Base-by-base conservation (phyloP, 306 rosid genomes). In the Echinosophora koreensis region DNA sequence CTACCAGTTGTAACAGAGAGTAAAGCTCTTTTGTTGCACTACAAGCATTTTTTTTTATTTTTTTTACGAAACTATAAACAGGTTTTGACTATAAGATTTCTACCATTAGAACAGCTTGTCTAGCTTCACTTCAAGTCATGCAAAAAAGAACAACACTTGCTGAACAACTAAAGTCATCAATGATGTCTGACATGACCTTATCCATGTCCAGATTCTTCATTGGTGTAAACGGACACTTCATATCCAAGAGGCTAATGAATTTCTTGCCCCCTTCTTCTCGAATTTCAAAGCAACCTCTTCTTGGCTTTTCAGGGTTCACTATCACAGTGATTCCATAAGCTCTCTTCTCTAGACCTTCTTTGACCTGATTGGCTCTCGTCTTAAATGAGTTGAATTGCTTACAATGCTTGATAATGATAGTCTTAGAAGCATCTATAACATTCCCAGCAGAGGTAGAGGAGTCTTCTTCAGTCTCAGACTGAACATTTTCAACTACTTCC, bases 271-370 rank as follows among this genome's bases (percentile, higher is more conserved):
- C 96, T 65, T 88, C 76, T 28, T 66, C 82, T 17, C 97, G 86
- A n/a, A 95, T 86, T 81, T 95, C 99, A 82, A 95, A 92, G 91
- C 99, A 95, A 10, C 99, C 99, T 55, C 76, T 90, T 66, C 99
- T 95, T 61, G 97, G 97, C 97, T 88, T 89, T 10, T 87, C 86
- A 52, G 97, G 97, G 44, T 95, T 95, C 82, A 90, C 28, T 37
- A 71, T 58, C 81, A 90, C 96, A 41, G 51, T 65, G 71, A 95
- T 61, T 60, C 90, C 93, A 76, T 76, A 1, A 64, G 63, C 71
- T 5, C 81, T 79, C 15, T 71, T 64, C 91, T 88, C 92, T 28
- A 95, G 35, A 42, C 92, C 91, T 51, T 67, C 78, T 79, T 87
- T 88, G 86, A 89, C 97, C 82, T 66, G 18, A 38, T 10, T 10